A percentile compares a stretch with the other conserved stretches of the same genome.
Evolutionary conservation across 176 grass and related monocot species (phyloP).

Genomic region (Guadua angustifolia): DNA sequence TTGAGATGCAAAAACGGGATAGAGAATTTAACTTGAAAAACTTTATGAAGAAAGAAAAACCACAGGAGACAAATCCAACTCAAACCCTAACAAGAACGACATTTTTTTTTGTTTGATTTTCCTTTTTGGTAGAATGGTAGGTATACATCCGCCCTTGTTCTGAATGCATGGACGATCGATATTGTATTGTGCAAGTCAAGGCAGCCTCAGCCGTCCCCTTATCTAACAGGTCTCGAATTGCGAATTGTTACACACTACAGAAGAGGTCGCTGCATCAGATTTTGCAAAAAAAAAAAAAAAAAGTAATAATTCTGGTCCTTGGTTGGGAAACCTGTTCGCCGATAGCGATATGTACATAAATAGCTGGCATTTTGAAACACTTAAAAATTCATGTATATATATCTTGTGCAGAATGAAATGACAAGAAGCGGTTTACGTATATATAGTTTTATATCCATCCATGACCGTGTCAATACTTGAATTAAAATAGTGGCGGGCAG

Average conservation of each 20-base stretch:
- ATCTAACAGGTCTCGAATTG: not conserved
- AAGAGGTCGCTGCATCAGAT: not conserved
- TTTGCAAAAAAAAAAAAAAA: not conserved
- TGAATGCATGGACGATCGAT: not conserved
- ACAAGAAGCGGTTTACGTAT: not conserved
- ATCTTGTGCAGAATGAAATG: not conserved
- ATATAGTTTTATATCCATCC: not conserved
- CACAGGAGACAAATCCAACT: too few species aligned
- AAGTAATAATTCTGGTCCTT: not conserved
- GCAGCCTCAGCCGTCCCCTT: not conserved
- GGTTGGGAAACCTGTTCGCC: not conserved
- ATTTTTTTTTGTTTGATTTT: not conserved
- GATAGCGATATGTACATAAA: not conserved
- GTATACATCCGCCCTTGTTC: not conserved
- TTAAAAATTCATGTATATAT: not conserved
- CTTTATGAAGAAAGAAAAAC: too few species aligned
- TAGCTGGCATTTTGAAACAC: not conserved
- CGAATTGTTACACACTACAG: not conserved
- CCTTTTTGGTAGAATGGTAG: not conserved
- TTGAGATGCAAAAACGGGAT: too few species aligned
- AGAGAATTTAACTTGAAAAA: too few species aligned
- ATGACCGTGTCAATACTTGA: not conserved
- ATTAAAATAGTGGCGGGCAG: not conserved
- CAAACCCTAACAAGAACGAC: constrained; percentile 1
- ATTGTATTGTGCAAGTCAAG: not conserved